Base-by-base conservation (phyloP, 1,139 yeast genomes). In the Scheffersomyces segobiensis region DNA sequence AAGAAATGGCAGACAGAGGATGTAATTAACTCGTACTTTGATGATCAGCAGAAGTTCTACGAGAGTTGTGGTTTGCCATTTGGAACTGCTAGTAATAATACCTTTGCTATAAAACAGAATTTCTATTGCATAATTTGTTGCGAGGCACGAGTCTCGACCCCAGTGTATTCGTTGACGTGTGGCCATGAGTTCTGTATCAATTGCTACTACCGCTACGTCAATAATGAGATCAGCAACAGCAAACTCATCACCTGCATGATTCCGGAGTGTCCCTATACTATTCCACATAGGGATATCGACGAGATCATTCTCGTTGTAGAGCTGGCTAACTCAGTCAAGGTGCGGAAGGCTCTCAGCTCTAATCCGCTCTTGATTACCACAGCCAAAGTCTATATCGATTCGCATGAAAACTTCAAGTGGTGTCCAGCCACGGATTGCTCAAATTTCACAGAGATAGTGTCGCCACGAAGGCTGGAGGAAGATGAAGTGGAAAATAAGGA, bases 361-460 rank as follows among this genome's bases (percentile, higher is more conserved):
- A 63, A 55, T 56, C 59, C 59, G 18, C 57, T 73, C 46, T 62
- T 74, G 39, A 64, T 63, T 12, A 61, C 71, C 10, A 67, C 72
- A 42, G 80, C 87, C 3, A 84, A 81, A 59, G 72, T 77, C 18
- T 87, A 79, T 64, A 84, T 91, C 21, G 85, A 84, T 52, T 64
- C 72, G 1, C 80, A 82, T 57, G 78, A 79, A 50, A 77, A 76
- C 49, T 82, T 81, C 64, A 83, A 83, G 63, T 88, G 95, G 89
- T 95, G 99, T 71, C 98, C 98, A 0, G 88, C 90, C 1, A 89
- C 97, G 0, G 96, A 91, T 67, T 95, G 99, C 71, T 79, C 80
- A 49, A 76, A 79, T 57, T 80, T 91, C 46, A 78, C 90, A 17
- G 87, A 87, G 65, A 73, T 86, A 52, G 61, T 72, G 5, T 80